Conservation (phyloP, 768 basidiomycete genomes). For the Phlegmacium glaucopus region DNA sequence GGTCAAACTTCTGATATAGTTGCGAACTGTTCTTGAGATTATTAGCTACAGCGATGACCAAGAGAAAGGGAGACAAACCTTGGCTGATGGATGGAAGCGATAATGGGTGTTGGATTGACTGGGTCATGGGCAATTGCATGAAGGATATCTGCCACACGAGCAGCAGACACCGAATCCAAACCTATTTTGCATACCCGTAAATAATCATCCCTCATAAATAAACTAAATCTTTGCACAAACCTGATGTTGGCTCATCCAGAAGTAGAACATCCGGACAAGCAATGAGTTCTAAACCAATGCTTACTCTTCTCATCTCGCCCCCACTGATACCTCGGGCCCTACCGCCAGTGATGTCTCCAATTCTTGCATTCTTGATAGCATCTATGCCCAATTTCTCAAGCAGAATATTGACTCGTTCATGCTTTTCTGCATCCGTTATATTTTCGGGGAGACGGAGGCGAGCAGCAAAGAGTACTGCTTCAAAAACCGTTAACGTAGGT, state of each 20-base stretch:
- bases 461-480: constrained; percentile 83
- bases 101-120: constrained; percentile 70
- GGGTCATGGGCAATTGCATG: constrained; percentile 70
- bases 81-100: constrained; percentile 88
- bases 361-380: constrained; percentile 64
- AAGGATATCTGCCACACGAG: constrained; percentile 75
- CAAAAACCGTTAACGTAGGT: constrained; percentile 72
- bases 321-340: constrained; percentile 84
- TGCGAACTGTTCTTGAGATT: constrained; percentile 50
- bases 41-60: background rate
- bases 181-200: background rate
- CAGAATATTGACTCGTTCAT: constrained; percentile 61
- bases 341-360: constrained; percentile 61
- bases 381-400: constrained; percentile 78
- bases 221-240: constrained; percentile 25
- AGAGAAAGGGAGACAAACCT: constrained; percentile 38
- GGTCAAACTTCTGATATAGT: constrained; percentile 83
- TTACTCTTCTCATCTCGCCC: constrained; percentile 87
- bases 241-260: constrained; percentile 82
- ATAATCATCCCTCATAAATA: constrained; percentile 1
- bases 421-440: constrained; percentile 58
- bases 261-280: constrained; percentile 82
- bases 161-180: constrained; percentile 85
- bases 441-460: constrained; percentile 79
- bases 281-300: constrained; percentile 87